Percentiles rank a stretch among this genome's conserved stretches.
Conservation (phyloP, 2,329 filamentous ascomycete genomes). For the Botrytis paeoniae region DNA sequence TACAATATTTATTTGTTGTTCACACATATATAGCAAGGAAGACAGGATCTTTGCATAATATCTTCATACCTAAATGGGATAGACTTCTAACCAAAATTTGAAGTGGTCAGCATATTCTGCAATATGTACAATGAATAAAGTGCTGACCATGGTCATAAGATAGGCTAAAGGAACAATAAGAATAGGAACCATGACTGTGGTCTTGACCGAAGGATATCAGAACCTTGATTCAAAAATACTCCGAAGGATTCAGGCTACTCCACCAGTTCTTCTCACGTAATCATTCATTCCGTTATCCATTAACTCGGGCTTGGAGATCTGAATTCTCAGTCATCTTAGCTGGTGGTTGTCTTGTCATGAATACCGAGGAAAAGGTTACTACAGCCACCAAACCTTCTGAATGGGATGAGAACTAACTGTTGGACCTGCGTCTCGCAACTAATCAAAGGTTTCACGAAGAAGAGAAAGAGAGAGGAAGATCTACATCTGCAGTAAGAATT, state of each 20-base stretch:
- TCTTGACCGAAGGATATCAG: constrained; percentile 9
- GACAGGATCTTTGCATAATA: background rate
- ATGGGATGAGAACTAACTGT: background rate
- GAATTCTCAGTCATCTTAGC: background rate
- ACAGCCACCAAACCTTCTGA: background rate
- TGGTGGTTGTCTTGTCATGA: background rate
- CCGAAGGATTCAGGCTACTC: background rate
- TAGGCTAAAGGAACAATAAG: background rate
- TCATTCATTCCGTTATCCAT: background rate
- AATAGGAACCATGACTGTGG: background rate
- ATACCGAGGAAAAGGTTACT: background rate
- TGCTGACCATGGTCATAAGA: background rate
- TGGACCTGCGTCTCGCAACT: background rate
- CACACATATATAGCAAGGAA: background rate
- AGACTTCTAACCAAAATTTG: background rate
- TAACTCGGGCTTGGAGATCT: background rate
- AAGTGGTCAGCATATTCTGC: background rate
- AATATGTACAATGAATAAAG: background rate
- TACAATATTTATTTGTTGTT: background rate
- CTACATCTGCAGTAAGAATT: background rate
- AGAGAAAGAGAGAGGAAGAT: background rate
- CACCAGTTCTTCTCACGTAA: background rate
- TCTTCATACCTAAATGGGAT: background rate
- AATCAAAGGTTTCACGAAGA: background rate
- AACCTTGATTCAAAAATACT: background rate